These are phyloP conservation scores for Debaryomyces fabryi DNA, from an alignment of 1,139 yeast genomes.

Conservation along the genomic window DNA sequence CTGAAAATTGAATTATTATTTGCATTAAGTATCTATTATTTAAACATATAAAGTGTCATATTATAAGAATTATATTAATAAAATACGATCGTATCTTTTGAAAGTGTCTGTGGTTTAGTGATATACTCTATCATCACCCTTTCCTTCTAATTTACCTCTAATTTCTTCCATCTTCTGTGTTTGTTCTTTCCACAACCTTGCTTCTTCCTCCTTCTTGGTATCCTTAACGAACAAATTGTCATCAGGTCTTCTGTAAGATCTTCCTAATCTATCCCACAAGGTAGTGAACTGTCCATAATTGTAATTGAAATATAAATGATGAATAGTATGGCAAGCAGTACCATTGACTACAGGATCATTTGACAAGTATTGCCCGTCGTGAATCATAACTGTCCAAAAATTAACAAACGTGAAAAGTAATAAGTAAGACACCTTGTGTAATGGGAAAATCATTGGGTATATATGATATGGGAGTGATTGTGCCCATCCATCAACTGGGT, in stretches of 20 bases:
- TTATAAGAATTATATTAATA: not conserved
- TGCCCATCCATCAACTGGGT: constrained; percentile 93
- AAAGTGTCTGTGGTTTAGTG: constrained; percentile 12
- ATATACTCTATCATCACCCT: constrained; percentile 55
- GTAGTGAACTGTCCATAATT: constrained; percentile 98
- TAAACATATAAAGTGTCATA: constrained; percentile 5
- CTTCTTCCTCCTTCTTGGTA: constrained; percentile 51
- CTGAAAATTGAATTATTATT: not conserved
- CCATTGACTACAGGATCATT: constrained; percentile 95
- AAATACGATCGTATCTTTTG: not conserved
- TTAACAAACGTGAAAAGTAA: constrained; percentile 85
- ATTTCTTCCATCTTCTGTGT: constrained; percentile 76
- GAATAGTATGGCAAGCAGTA: constrained; percentile 97
- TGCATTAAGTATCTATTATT: constrained; percentile 4
- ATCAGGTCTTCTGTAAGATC: constrained; percentile 91
- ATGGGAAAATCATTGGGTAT: constrained; percentile 88
- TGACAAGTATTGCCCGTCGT: constrained; percentile 94
- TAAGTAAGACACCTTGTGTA: constrained; percentile 84
- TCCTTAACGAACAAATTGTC: constrained; percentile 75
- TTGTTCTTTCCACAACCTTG: constrained; percentile 73
- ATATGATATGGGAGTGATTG: constrained; percentile 93
- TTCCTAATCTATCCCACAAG: constrained; percentile 95
- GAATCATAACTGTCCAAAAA: constrained; percentile 98
- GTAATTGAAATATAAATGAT: constrained; percentile 94
- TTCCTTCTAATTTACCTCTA: constrained; percentile 78